These are phyloP conservation scores for Lanmaoa pseudosensibilis DNA, from an alignment of 768 basidiomycete species.

Conservation along the genomic window DNA sequence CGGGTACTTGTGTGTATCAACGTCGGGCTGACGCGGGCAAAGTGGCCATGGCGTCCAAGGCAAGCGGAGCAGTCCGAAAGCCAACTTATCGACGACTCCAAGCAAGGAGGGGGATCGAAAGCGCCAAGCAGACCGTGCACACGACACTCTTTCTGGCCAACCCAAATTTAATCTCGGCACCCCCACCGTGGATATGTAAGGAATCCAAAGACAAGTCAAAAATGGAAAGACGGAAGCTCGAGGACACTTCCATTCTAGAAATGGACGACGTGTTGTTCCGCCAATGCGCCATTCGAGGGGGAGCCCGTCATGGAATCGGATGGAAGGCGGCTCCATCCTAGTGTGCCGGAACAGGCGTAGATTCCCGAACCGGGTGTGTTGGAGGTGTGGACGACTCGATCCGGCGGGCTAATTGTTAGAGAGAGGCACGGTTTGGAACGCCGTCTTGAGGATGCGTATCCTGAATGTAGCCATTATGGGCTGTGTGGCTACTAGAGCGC, in stretches of 20 bases:
- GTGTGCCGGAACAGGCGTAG: not conserved
- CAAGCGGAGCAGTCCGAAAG: not conserved
- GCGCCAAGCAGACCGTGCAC: not conserved
- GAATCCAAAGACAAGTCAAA: conserved; percentile 4
- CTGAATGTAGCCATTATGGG: not conserved
- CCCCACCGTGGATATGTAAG: conserved; percentile 2
- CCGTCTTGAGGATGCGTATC: not conserved
- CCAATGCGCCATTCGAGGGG: not conserved
- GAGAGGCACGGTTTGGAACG: not conserved
- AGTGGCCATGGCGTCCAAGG: not conserved
- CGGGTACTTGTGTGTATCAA: not conserved
- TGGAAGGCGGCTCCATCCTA: not conserved
- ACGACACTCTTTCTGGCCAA: not conserved
- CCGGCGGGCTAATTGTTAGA: conserved; percentile 7
- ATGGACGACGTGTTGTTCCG: conserved; percentile 3
- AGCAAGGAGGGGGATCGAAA: not conserved
- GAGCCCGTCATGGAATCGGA: conserved; percentile 9
- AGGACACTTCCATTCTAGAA: conserved; percentile 14
- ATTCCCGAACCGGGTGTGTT: conserved; percentile 5
- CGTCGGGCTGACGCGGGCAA: not conserved
- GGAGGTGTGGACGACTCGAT: conserved; percentile 7
- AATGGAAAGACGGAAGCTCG: conserved; percentile 20
- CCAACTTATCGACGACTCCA: not conserved
- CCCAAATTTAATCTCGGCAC: conserved; percentile 3
- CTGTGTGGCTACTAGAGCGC: not conserved